Conservation (phyloP, 345 rosid species). For the Moricandia arvensis region DNA sequence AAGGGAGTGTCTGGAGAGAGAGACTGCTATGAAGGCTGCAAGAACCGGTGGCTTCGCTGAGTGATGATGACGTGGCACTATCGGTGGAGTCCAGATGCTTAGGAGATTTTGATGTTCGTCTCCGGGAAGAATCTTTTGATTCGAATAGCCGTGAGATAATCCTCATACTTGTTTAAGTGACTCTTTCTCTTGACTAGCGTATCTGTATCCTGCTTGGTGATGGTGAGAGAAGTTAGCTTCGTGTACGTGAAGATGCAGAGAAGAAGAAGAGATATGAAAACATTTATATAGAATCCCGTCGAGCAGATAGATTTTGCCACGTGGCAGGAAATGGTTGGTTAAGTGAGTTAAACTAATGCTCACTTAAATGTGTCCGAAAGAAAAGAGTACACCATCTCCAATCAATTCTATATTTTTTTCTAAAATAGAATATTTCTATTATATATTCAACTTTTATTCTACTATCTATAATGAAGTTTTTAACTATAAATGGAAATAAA, state of each 20-base stretch:
- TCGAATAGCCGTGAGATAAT: constrained; percentile 48
- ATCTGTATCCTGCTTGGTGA: not conserved
- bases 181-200: too few relatives aligned
- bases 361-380: too few relatives aligned
- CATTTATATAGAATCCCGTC: constrained; percentile 9
- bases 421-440: too few relatives aligned
- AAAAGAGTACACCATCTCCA: too few relatives aligned
- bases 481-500: too few relatives aligned
- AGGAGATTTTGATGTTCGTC: constrained; percentile 17
- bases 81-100: constrained; percentile 32
- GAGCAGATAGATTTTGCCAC: constrained; percentile 31
- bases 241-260: not conserved
- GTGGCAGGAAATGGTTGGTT: constrained; percentile 1
- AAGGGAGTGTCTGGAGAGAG: constrained; percentile 78
- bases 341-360: too few relatives aligned
- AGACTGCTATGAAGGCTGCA: constrained; percentile 62
- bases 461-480: too few relatives aligned
- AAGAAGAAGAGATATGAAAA: not conserved
- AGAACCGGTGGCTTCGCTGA: constrained; percentile 24
- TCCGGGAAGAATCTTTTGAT: constrained; percentile 20
- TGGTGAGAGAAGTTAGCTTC: not conserved
- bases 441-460: too few relatives aligned
- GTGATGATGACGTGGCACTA: constrained; percentile 36
- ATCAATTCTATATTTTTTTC: too few relatives aligned
- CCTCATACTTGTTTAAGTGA: constrained; percentile 37